A percentile compares a stretch with the other conserved stretches of the same genome.
Conservation (phyloP, 2,329 filamentous ascomycete species). For the Trichoderma brevicompactum region DNA sequence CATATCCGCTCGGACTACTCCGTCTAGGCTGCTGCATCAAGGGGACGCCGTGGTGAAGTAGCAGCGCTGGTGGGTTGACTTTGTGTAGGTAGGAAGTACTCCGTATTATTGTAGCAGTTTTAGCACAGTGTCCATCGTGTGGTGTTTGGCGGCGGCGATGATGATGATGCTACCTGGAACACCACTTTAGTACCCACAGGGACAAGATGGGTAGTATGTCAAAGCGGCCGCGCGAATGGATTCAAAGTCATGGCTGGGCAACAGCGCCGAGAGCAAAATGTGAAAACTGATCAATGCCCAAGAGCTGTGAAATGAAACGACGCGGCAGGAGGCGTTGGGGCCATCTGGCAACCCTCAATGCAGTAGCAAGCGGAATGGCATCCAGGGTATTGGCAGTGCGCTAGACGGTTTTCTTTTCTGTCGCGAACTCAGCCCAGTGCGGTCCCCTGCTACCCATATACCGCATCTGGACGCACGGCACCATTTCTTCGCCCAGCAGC, state of each 20-base stretch:
- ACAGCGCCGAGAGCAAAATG: conserved; percentile 25
- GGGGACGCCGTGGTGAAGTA: conserved; percentile 14
- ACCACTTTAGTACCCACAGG: conserved; percentile 10
- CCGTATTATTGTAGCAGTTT: conserved; percentile 7
- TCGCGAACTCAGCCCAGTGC: not conserved
- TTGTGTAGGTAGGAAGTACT: not conserved
- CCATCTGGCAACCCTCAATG: conserved; percentile 10
- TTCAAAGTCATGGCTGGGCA: conserved; percentile 16
- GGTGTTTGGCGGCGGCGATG: conserved; percentile 8
- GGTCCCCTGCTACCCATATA: not conserved
- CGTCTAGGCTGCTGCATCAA: conserved; percentile 17
- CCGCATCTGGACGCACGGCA: not conserved
- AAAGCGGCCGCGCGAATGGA: conserved; percentile 22
- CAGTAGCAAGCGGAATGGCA: not conserved
- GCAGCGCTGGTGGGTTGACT: conserved; percentile 4
- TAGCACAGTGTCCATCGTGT: conserved; percentile 12
- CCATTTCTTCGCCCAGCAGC: not conserved
- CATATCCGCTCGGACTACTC: conserved; percentile 26
- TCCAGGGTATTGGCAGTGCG: not conserved
- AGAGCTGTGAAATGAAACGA: conserved; percentile 11
- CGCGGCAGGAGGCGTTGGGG: conserved; percentile 5
- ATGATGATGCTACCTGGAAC: conserved; percentile 2
- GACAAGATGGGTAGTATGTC: not conserved
- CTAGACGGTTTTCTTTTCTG: not conserved
- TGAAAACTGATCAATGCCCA: conserved; percentile 24